A percentile compares a stretch with the other conserved stretches of the same genome.
These are phyloP conservation scores for Neofusicoccum cordaticola DNA, from an alignment of 2,329 filamentous ascomycete genomes.

Conservation along the genomic window DNA sequence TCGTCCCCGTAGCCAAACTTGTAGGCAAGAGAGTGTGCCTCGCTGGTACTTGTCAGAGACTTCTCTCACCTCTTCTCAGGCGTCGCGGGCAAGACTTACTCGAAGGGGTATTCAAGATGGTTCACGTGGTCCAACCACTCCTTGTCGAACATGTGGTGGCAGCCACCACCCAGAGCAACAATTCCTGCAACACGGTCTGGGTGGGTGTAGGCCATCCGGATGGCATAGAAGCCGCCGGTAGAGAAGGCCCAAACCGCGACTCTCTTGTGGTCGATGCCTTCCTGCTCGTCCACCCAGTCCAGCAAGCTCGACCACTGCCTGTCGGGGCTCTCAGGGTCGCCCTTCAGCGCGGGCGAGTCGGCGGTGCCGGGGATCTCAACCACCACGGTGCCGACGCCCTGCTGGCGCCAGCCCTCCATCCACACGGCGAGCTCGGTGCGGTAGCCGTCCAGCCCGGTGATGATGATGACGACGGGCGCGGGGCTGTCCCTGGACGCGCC, in stretches of 20 bases:
- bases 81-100: constrained; percentile 31
- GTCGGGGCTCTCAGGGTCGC: constrained; percentile 50
- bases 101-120: constrained; percentile 59
- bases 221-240: constrained; percentile 59
- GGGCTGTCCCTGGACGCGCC: constrained; percentile 42
- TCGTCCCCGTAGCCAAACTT: constrained; percentile 46
- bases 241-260: constrained; percentile 56
- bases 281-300: constrained; percentile 52
- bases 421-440: constrained; percentile 55
- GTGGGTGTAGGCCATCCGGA: constrained; percentile 58
- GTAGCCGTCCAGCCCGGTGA: constrained; percentile 60
- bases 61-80: no score
- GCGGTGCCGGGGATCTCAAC: constrained; percentile 59
- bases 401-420: constrained; percentile 50
- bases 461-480: constrained; percentile 53
- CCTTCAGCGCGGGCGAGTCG: constrained; percentile 51
- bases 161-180: constrained; percentile 55
- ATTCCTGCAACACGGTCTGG: constrained; percentile 49
- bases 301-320: constrained; percentile 54
- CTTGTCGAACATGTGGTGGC: constrained; percentile 57
- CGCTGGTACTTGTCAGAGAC: constrained; percentile 21
- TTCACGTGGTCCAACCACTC: constrained; percentile 56
- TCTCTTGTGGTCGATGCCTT: constrained; percentile 47
- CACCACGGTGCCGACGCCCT: constrained; percentile 50
- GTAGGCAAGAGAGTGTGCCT: constrained; percentile 50